Percentiles rank a stretch among this genome's conserved stretches.
Conservation (phyloP, 495 filamentous ascomycete genomes). For the Melanomma pulvis-pyrius region DNA sequence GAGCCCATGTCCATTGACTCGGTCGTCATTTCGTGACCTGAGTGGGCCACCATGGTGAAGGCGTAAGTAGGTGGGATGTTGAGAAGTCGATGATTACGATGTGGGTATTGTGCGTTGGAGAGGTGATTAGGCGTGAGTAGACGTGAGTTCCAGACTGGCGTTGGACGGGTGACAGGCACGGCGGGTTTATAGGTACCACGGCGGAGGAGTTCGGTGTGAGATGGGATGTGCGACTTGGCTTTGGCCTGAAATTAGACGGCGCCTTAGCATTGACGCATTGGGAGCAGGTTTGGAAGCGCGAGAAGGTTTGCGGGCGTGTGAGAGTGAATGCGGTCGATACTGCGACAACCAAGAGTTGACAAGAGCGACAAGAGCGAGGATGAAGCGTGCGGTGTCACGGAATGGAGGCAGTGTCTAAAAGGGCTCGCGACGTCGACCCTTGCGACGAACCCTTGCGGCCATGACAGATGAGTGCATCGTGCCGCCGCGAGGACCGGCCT, state of each 20-base stretch:
- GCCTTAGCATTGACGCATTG: constrained; percentile 27
- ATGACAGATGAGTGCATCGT: not conserved
- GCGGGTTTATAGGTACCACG: constrained; percentile 10
- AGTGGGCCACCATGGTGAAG: constrained; percentile 29
- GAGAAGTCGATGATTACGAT: not conserved
- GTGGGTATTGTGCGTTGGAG: not conserved
- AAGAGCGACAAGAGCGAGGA: constrained; percentile 4
- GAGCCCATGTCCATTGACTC: constrained; percentile 7
- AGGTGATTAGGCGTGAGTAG: not conserved
- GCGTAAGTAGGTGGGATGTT: not conserved
- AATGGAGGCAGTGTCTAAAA: constrained; percentile 5
- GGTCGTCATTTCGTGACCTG: constrained; percentile 20
- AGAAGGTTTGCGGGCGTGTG: constrained; percentile 1
- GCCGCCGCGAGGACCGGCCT: not conserved
- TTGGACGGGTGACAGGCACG: not conserved
- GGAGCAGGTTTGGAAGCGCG: not conserved
- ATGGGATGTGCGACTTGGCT: not conserved
- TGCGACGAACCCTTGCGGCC: not conserved
- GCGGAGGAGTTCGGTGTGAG: not conserved
- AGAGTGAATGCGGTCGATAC: constrained; percentile 19
- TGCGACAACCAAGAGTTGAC: constrained; percentile 16
- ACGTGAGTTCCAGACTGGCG: constrained; percentile 27
- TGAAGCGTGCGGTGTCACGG: constrained; percentile 31
- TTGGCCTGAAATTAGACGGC: not conserved
- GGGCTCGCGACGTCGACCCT: not conserved